Conservation (phyloP, 2,329 filamentous ascomycete species). For the Pleoardoris graminearum region DNA sequence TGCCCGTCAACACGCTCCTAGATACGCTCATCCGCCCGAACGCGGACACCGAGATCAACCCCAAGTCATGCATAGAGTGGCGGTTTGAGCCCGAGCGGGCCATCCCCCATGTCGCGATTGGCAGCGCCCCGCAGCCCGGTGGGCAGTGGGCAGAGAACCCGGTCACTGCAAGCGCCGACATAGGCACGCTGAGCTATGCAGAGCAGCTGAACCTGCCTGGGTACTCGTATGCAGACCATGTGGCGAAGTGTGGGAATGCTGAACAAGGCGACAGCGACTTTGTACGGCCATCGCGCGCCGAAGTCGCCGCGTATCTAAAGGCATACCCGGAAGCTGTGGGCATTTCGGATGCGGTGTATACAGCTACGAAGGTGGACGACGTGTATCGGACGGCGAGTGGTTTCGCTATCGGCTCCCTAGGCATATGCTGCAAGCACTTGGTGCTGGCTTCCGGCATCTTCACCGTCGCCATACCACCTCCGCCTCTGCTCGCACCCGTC, state of each 20-base stretch:
- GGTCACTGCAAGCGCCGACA: conserved; percentile 57
- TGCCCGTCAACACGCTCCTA: conserved; percentile 63
- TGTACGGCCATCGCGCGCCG: conserved; percentile 57
- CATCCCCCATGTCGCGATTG: conserved; percentile 59
- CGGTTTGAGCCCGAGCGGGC: conserved; percentile 54
- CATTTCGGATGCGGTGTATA: conserved; percentile 54
- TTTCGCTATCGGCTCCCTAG: conserved; percentile 57
- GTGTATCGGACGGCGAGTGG: conserved; percentile 52
- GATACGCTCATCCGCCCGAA: conserved; percentile 63
- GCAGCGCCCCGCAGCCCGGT: conserved; percentile 55
- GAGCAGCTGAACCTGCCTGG: conserved; percentile 64
- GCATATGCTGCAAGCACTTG: conserved; percentile 58
- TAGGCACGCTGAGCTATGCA: conserved; percentile 64
- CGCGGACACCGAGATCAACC: conserved; percentile 60
- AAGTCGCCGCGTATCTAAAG: conserved; percentile 60
- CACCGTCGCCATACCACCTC: conserved; percentile 57
- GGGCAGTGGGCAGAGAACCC: conserved; percentile 64
- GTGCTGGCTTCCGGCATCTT: conserved; percentile 65
- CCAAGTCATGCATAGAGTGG: conserved; percentile 59
- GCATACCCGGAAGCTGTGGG: conserved; percentile 58
- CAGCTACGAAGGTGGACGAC: conserved; percentile 46
- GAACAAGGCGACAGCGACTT: conserved; percentile 52
- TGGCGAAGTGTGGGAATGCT: conserved; percentile 47
- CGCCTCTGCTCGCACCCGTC: conserved; percentile 54
- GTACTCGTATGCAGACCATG: conserved; percentile 60